Base-by-base conservation (phyloP, 202 grass and related monocot genomes). In the Musa balbisiana region DNA sequence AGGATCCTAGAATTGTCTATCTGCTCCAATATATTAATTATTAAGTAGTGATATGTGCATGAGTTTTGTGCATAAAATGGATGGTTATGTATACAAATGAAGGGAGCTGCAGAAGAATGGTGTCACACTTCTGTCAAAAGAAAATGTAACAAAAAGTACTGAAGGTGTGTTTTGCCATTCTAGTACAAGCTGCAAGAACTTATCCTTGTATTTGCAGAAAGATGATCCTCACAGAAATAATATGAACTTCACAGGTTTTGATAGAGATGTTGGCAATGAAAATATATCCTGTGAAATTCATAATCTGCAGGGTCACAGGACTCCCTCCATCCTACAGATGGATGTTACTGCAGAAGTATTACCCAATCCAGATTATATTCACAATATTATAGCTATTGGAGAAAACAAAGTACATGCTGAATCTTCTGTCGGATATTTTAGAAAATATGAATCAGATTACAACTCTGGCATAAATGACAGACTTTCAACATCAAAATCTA, bases 111-210 rank as follows among this genome's bases (percentile, higher is more conserved):
- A 67, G 58, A 33, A 33, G 29, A 33, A 33, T 33, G 29, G 3
- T 33, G 29, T 33, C 29, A 4, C 29, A 4, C 29, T 33, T 33
- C 3, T 33, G 29, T 33, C 29, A 33, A 4, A 33, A 33, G 29
- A 33, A 33, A 33, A 33, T 55, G 21, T 23, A 68, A 54, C 22
- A 8, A 63, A 55, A 78, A 67, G 2, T 55, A 53, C 51, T 2
- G 68, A 78, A 55, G 52, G 76, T 21, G 62, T 12, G 2, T 51
- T 50, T 51, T 78, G 23, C 66, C 49, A 78, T n/a, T 78, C 76
- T 16, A 80, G n/a, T n/a, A 62, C 59, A 51, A 62, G 19, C 51
- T 80, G 62, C 21, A 33, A 72, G 49, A 54, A 63, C 14, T 50
- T 49, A 14, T 20, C 55, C 29, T 51, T 63, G 14, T 17, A 9